phyloP scores from a whole-genome alignment of 2,329 filamentous ascomycete species.

The Mollisia scopiformis region DNA sequence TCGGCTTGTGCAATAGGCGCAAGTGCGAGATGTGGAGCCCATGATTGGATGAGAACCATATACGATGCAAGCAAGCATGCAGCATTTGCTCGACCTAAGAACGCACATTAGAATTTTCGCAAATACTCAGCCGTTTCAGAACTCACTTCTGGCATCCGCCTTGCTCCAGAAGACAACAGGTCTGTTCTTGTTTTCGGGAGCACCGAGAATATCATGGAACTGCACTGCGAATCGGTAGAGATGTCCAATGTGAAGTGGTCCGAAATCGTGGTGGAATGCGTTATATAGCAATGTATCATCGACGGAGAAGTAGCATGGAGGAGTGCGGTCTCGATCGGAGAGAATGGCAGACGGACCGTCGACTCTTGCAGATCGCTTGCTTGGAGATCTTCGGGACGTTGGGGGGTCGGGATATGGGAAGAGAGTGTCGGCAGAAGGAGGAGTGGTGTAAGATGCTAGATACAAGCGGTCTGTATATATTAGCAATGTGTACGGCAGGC shows the following conservation, averaged over 20 bases:
- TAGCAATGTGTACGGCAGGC: conserved; percentile 37
- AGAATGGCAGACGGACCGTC: conserved; percentile 55
- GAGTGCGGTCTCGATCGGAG: conserved; percentile 52
- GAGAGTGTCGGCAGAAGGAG: conserved; percentile 78
- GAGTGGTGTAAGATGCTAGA: conserved; percentile 85
- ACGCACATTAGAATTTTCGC: conserved; percentile 26
- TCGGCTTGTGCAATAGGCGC: conserved; percentile 96
- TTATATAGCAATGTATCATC: conserved; percentile 95
- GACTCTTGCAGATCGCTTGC: conserved; percentile 72
- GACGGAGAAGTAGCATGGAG: conserved; percentile 93
- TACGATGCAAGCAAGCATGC: conserved; percentile 96
- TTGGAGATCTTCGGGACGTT: conserved; percentile 64
- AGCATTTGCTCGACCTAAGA: conserved; percentile 83
- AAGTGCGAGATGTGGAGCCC: conserved; percentile 93
- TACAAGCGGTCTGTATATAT: conserved; percentile 81
- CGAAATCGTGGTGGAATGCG: conserved; percentile 98
- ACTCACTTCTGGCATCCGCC: conserved; percentile 85
- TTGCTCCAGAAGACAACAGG: conserved; percentile 96
- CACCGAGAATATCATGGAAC: conserved; percentile 92
- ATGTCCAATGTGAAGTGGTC: conserved; percentile 95
- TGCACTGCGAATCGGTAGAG: conserved; percentile 95
- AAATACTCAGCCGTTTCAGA: neutral
- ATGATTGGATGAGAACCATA: conserved; percentile 97
- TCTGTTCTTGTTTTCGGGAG: conserved; percentile 85
- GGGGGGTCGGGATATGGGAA: conserved; percentile 76